Evolutionary conservation across 1,139 yeast species (phyloP).

Genomic region (Suhomyces maxii): DNA sequence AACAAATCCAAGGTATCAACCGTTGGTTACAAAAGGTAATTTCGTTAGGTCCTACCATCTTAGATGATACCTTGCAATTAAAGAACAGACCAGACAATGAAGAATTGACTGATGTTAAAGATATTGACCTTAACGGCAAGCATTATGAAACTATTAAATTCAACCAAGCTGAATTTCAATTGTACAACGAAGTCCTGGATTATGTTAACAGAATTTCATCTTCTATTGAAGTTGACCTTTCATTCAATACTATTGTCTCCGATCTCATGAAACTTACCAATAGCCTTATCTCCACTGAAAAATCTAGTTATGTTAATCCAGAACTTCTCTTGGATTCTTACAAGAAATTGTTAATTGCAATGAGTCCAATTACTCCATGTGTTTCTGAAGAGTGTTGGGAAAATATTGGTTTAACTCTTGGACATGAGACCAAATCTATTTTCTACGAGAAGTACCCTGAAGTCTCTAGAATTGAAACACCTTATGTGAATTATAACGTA

Average conservation of each 20-base stretch:
- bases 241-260: constrained; percentile 83
- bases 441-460: constrained; percentile 58
- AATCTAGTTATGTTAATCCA: constrained; percentile 26
- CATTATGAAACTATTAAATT: constrained; percentile 20
- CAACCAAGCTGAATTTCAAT: constrained; percentile 47
- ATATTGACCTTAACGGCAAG: constrained; percentile 26
- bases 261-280: constrained; percentile 87
- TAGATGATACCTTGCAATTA: not conserved
- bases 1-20: constrained; percentile 80
- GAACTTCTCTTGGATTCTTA: constrained; percentile 41
- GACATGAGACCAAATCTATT: constrained; percentile 37
- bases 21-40: constrained; percentile 78
- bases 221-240: constrained; percentile 58
- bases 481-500: constrained; percentile 45
- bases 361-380: constrained; percentile 79
- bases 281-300: constrained; percentile 41
- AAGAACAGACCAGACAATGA: not conserved
- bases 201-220: constrained; percentile 51
- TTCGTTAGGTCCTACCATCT: constrained; percentile 20
- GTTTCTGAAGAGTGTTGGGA: constrained; percentile 85
- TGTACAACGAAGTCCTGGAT: constrained; percentile 60
- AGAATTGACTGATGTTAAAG: constrained; percentile 1
- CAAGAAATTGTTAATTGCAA: constrained; percentile 53
- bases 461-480: constrained; percentile 36
- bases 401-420: constrained; percentile 32